These are phyloP conservation scores for Straminergon stramineum DNA, from an alignment of 225 moss, liverwort and hornwort species.

Conservation along the genomic window DNA sequence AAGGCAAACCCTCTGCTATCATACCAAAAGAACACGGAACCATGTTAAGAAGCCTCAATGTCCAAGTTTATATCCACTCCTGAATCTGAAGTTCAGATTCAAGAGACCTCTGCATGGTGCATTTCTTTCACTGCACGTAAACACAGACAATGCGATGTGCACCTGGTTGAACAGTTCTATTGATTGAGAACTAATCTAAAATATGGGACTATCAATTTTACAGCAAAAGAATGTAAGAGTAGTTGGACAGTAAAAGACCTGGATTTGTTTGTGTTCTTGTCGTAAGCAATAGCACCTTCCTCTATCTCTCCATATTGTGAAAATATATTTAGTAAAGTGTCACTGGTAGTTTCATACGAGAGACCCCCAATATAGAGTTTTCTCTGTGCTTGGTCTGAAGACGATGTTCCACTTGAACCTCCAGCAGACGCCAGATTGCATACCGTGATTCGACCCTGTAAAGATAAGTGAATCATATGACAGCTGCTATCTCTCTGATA, in stretches of 20 bases:
- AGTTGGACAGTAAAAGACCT: conserved; percentile 39
- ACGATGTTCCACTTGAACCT: conserved; percentile 60
- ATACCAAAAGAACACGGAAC: conserved; percentile 4
- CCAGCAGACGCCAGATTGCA: conserved; percentile 96
- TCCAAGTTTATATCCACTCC: neutral
- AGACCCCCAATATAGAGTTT: conserved; percentile 96
- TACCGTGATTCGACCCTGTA: conserved; percentile 91
- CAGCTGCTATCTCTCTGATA: neutral
- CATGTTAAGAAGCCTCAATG: neutral
- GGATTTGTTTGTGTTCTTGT: conserved; percentile 97
- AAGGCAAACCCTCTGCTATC: conserved; percentile 85
- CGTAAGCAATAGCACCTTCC: conserved; percentile 95
- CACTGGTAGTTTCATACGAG: conserved; percentile 88
- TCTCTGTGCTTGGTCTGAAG: conserved; percentile 77
- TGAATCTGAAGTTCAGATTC: neutral
- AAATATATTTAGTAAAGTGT: conserved; percentile 80
- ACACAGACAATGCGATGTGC: neutral
- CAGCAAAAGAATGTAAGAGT: neutral
- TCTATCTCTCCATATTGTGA: conserved; percentile 98
- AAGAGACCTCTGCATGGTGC: neutral
- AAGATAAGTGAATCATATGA: neutral
- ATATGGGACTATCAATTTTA: neutral
- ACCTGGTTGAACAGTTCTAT: neutral
- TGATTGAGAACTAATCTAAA: neutral
- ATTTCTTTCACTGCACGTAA: neutral